These are phyloP conservation scores for Salvia hispanica DNA, from an alignment of 257 asterid species.

Conservation along the genomic window DNA sequence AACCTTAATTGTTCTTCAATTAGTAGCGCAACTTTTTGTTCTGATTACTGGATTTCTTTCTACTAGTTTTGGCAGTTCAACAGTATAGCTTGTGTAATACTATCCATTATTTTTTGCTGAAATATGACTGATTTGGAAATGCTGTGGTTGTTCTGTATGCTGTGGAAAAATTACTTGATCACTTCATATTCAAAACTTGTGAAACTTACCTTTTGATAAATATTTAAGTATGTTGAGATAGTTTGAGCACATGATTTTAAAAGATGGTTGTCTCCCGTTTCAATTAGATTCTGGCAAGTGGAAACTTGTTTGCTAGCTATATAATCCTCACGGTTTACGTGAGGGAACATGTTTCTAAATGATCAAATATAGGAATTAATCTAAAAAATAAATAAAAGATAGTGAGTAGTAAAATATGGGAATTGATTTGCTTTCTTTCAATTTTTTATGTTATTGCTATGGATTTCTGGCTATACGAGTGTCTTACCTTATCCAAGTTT, in stretches of 20 bases:
- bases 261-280: background rate
- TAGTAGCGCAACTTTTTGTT: background rate
- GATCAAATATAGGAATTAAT: too few species aligned
- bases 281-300: background rate
- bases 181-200: too few species aligned
- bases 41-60: background rate
- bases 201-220: background rate
- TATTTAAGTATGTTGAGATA: background rate
- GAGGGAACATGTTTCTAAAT: background rate
- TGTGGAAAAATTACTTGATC: background rate
- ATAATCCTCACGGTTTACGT: background rate
- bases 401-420: too few species aligned
- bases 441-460: background rate
- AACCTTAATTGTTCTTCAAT: background rate
- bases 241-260: background rate
- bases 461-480: background rate
- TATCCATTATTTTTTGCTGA: background rate
- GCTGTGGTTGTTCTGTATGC: too few species aligned
- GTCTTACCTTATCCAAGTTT: conserved; percentile 7
- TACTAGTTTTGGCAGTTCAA: background rate
- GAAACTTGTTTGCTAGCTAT: background rate
- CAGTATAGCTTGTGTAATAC: background rate
- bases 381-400: too few species aligned
- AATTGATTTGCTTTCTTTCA: background rate
- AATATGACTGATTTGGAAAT: background rate